Conservation (phyloP, 2,329 filamentous ascomycete species). For the Paecilomyces sp. region DNA sequence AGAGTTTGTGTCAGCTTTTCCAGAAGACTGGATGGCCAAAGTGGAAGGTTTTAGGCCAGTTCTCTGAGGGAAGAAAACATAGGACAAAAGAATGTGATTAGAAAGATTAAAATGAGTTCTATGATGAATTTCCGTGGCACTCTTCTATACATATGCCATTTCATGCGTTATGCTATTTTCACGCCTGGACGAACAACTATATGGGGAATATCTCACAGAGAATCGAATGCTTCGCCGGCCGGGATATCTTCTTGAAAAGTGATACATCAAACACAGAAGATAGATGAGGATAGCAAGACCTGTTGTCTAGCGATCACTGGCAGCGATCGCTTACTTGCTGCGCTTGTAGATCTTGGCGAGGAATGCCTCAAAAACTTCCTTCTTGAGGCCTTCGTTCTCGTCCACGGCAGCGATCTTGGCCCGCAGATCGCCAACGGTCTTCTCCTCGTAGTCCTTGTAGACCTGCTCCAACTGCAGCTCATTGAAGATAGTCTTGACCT, state of each 20-base stretch:
- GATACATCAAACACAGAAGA: background rate
- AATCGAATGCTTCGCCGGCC: background rate
- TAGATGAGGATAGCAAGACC: background rate
- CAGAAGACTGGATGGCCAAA: conserved; percentile 40
- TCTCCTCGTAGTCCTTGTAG: conserved; percentile 87
- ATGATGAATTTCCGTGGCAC: background rate
- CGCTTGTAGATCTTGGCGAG: conserved; percentile 97
- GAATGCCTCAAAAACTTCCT: conserved; percentile 82
- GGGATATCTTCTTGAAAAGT: background rate
- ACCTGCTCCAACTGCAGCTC: conserved; percentile 76
- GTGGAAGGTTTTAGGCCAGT: conserved; percentile 40
- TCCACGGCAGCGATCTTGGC: conserved; percentile 71
- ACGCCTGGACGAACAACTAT: background rate
- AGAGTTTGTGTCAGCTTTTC: conserved; percentile 31
- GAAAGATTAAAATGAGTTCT: background rate
- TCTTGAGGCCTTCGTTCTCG: conserved; percentile 83
- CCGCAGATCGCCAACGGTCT: conserved; percentile 69
- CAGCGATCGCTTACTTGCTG: conserved; percentile 61
- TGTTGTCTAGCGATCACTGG: background rate
- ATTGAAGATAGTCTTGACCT: conserved; percentile 81
- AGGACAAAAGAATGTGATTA: background rate
- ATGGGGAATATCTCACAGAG: background rate
- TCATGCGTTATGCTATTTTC: background rate
- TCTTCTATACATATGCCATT: background rate
- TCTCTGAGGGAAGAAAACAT: background rate